Percentiles rank a stretch among this genome's conserved stretches.
Evolutionary conservation across 2,329 filamentous ascomycete genomes (phyloP).

Genomic region (Sodiomyces alkalinus): DNA sequence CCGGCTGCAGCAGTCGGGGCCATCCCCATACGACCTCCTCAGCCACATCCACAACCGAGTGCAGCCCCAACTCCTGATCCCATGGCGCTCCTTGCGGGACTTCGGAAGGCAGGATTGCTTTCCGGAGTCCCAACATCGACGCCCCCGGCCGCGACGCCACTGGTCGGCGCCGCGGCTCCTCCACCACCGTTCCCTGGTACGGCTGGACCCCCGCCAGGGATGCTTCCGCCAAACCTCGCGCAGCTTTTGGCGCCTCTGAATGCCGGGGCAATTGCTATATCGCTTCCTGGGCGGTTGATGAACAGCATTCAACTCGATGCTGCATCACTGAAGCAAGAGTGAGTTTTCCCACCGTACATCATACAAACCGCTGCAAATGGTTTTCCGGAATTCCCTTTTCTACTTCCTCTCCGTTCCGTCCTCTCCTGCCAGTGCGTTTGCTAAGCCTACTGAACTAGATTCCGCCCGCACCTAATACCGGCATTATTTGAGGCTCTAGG

Average conservation of each 20-base stretch:
- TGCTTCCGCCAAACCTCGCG: conserved; percentile 19
- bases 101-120: conserved; percentile 55
- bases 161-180: not conserved
- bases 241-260: conserved; percentile 17
- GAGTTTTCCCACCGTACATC: conserved; percentile 17
- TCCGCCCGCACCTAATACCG: conserved; percentile 58
- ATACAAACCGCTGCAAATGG: not conserved
- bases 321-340: conserved; percentile 56
- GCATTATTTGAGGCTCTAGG: conserved; percentile 69
- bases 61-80: conserved; percentile 27
- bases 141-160: conserved; percentile 15
- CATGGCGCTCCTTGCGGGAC: conserved; percentile 47
- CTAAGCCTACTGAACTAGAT: no score
- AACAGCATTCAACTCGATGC: conserved; percentile 46
- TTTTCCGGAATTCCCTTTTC: not conserved
- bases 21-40: conserved; percentile 33
- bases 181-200: not conserved
- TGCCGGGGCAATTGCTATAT: not conserved
- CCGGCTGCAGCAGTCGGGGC: not conserved
- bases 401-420: conserved; percentile 1
- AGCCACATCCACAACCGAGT: conserved; percentile 21
- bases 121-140: conserved; percentile 23
- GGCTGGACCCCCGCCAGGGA: conserved; percentile 13
- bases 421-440: no score
- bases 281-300: conserved; percentile 16